These are phyloP conservation scores for Tricholoma sp. DNA, from an alignment of 768 basidiomycete genomes.

Conservation along the genomic window DNA sequence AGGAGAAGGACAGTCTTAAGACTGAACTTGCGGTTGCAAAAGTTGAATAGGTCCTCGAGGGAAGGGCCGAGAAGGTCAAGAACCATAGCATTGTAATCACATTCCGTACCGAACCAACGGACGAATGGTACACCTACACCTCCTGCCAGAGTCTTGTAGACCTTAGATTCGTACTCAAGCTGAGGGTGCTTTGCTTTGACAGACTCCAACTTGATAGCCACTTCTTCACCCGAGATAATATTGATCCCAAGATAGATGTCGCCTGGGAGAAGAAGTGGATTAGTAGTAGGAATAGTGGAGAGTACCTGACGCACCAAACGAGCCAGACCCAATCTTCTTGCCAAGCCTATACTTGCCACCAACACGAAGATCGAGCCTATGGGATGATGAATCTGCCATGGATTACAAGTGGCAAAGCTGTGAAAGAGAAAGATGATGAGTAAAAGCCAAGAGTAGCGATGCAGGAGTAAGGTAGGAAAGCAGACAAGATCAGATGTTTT, in stretches of 20 bases:
- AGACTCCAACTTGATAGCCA: slow-evolving; percentile 99
- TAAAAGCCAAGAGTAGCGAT: slow-evolving; percentile 9
- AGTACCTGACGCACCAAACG: slow-evolving; percentile 69
- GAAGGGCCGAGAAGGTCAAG: slow-evolving; percentile 92
- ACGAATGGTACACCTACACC: slow-evolving; percentile 99
- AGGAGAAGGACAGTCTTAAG: slow-evolving; percentile 96
- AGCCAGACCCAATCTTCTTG: slow-evolving; percentile 99
- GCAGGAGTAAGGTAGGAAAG: slow-evolving; percentile 13
- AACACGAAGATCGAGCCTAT: slow-evolving; percentile 81
- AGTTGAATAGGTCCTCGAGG: slow-evolving; percentile 89
- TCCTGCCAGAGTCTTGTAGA: slow-evolving; percentile 96
- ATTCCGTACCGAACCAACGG: slow-evolving; percentile 91
- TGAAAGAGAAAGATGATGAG: slow-evolving; percentile 17
- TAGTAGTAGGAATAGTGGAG: slow-evolving; percentile 6
- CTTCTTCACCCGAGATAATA: slow-evolving; percentile 99
- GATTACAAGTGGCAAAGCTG: slow-evolving; percentile 19
- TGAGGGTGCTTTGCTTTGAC: slow-evolving; percentile 99
- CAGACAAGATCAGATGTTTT: slow-evolving; percentile 25
- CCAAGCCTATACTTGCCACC: slow-evolving; percentile 97
- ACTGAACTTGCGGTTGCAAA: slow-evolving; percentile 95
- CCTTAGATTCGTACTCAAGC: slow-evolving; percentile 96
- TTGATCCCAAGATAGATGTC: slow-evolving; percentile 99
- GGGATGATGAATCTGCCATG: slow-evolving; percentile 72
- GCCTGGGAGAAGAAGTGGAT: slow-evolving; percentile 42
- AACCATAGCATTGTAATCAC: slow-evolving; percentile 99